Percentiles rank a stretch among this genome's conserved stretches.
Evolutionary conservation across 2,329 filamentous ascomycete species (phyloP).

Genomic region (Tolypocladium endophyticum): DNA sequence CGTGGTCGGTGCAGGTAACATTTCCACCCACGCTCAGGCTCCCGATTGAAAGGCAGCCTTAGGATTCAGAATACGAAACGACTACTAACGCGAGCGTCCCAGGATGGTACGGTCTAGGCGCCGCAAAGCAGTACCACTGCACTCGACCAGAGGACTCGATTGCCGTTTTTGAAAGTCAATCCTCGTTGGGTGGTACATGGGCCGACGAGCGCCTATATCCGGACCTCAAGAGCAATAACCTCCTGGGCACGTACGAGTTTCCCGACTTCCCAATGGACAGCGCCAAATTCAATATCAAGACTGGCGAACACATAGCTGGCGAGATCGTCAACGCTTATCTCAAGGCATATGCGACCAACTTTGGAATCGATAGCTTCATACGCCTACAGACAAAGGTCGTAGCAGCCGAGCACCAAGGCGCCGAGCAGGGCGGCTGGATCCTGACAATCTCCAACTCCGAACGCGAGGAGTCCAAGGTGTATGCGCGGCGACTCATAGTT

Average conservation of each 20-base stretch:
- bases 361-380: conserved; percentile 28
- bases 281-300: conserved; percentile 36
- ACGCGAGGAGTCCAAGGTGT: conserved; percentile 16
- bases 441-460: conserved; percentile 17
- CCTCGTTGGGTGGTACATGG: conserved; percentile 60
- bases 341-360: conserved; percentile 30
- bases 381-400: conserved; percentile 27
- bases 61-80: neutral
- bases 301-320: conserved; percentile 37
- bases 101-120: conserved; percentile 42
- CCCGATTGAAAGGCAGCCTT: neutral
- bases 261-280: conserved; percentile 61
- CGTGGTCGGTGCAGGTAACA: conserved; percentile 41
- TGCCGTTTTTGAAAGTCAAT: conserved; percentile 45
- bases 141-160: conserved; percentile 47
- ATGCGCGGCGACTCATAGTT: conserved; percentile 37
- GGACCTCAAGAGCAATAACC: conserved; percentile 63
- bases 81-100: neutral
- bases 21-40: neutral
- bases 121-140: conserved; percentile 50
- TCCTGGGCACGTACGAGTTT: conserved; percentile 62
- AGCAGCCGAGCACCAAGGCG: conserved; percentile 30
- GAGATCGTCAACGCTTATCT: conserved; percentile 36
- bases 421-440: conserved; percentile 29
- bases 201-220: conserved; percentile 55